phyloP scores from a whole-genome alignment of 768 basidiomycete species.

The Cystobasidium onofrii region DNA sequence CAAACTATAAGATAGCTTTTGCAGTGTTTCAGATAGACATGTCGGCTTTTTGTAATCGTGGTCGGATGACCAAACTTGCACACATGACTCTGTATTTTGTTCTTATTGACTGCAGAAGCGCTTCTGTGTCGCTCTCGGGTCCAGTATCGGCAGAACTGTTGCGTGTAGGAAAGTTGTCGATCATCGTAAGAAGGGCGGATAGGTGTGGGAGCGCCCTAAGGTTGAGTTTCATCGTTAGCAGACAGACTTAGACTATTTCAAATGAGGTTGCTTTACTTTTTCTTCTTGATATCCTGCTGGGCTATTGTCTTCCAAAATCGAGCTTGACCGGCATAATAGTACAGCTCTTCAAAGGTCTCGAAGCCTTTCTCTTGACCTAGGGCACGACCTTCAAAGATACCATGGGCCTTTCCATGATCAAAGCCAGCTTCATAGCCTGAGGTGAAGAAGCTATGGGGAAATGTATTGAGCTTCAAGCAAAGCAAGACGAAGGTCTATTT shows the following conservation, averaged over 20 bases:
- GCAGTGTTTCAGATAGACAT: neutral
- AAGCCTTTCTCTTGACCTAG: constrained; percentile 83
- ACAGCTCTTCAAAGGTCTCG: constrained; percentile 96
- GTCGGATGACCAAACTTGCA: constrained; percentile 64
- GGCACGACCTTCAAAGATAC: constrained; percentile 79
- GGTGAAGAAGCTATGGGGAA: constrained; percentile 56
- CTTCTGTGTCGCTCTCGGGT: constrained; percentile 55
- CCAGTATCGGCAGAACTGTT: constrained; percentile 53
- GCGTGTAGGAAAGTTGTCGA: constrained; percentile 63
- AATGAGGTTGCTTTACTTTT: constrained; percentile 20
- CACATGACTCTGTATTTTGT: constrained; percentile 82
- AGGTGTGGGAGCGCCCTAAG: constrained; percentile 26
- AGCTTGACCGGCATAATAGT: constrained; percentile 83
- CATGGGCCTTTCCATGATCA: constrained; percentile 78
- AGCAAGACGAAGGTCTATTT: neutral
- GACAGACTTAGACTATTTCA: no score
- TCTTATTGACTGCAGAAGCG: constrained; percentile 71
- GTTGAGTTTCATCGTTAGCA: neutral
- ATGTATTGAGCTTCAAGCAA: neutral
- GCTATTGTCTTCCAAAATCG: constrained; percentile 58
- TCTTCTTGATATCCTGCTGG: constrained; percentile 48
- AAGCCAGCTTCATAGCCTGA: constrained; percentile 67
- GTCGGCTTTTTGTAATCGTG: constrained; percentile 42
- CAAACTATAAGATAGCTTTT: constrained; percentile 60
- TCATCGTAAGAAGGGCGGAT: constrained; percentile 60